Base-by-base conservation (phyloP, 306 rosid genomes). In the Dryas drummondii region DNA sequence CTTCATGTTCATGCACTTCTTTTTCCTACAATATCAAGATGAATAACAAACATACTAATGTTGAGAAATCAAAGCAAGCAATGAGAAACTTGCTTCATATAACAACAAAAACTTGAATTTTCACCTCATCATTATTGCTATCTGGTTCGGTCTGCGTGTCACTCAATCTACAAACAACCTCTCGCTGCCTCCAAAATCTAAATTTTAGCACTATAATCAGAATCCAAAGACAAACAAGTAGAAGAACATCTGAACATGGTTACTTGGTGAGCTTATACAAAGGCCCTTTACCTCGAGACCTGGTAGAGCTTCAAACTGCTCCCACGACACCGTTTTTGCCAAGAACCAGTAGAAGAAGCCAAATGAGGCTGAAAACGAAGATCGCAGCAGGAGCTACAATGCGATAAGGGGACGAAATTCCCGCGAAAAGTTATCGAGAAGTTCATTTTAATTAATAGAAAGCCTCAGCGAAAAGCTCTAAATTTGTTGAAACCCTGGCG, bases 91-190 rank as follows among this genome's bases (percentile, higher is more conserved):
- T 51, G 37, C 72, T 54, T 26, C 41, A 5, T 12, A 16, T 22
- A 12, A 12, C 37, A 64, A 40, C 14, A 11, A n/a, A 5, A 14
- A 62, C 1, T 5, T 0, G 8, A 72, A 19, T n/a, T 8, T 10
- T 51, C 86, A 92, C 99, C 99, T 88, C 79, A 46, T 90, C 91
- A 69, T 85, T 77, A 79, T 82, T 78, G 78, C 76, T 70, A 60
- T 83, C 92, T 12, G 93, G 89, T 27, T 88, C 89, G 5, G 68
- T 54, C 57, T 84, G 82, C 19, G 92, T 80, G 73, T 88, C 96
- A 63, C 84, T 84, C 77, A 74, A 83, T 77, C 90, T 80, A 81
- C 99, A 91, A 60, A 80, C 74, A 78, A 87, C 78, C 76, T 73
- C 81, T 78, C 90, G 84, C 74, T 79, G 83, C 77, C 83, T 60